A percentile compares a stretch with the other conserved stretches of the same genome.
These are phyloP conservation scores for Spizellomyces sp. DNA, from an alignment of 192 early-diverging fungal genomes.

Conservation along the genomic window DNA sequence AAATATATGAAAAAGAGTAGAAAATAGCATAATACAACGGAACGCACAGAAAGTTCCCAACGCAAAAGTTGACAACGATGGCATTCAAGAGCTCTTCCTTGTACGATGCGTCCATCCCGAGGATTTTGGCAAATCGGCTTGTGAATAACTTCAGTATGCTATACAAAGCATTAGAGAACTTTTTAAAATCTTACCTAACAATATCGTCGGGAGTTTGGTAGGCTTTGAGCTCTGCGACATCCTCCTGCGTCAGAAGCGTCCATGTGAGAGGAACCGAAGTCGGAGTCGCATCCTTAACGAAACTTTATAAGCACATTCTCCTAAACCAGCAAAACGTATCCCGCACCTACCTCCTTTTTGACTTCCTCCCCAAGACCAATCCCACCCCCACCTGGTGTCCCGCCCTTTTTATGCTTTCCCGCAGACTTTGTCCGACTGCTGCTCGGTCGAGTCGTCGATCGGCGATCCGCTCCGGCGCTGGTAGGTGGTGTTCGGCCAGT, in stretches of 20 bases:
- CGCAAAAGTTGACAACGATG: constrained; percentile 15
- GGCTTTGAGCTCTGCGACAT: background rate
- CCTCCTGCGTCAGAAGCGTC: constrained; percentile 17
- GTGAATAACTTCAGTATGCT: background rate
- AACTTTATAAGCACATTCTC: background rate
- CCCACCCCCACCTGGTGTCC: background rate
- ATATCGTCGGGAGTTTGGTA: background rate
- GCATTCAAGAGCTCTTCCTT: constrained; percentile 12
- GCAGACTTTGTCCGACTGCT: constrained; percentile 18
- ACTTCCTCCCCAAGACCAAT: background rate
- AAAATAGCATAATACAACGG: background rate
- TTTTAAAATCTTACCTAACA: background rate
- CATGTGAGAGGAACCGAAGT: constrained; percentile 11
- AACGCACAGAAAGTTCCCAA: constrained; percentile 23
- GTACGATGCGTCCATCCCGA: constrained; percentile 4
- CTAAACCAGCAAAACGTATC: background rate
- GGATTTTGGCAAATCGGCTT: constrained; percentile 21
- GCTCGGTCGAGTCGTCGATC: constrained; percentile 16
- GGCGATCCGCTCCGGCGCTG: constrained; percentile 4
- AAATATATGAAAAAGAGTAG: background rate
- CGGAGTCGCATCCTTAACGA: constrained; percentile 4
- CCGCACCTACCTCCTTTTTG: constrained; percentile 3
- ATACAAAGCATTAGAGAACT: background rate
- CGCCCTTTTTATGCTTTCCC: constrained; percentile 14
- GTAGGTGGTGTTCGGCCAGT: constrained; percentile 16